These are phyloP conservation scores for Dendrothele bispora DNA, from an alignment of 768 basidiomycete species.

Conservation along the genomic window DNA sequence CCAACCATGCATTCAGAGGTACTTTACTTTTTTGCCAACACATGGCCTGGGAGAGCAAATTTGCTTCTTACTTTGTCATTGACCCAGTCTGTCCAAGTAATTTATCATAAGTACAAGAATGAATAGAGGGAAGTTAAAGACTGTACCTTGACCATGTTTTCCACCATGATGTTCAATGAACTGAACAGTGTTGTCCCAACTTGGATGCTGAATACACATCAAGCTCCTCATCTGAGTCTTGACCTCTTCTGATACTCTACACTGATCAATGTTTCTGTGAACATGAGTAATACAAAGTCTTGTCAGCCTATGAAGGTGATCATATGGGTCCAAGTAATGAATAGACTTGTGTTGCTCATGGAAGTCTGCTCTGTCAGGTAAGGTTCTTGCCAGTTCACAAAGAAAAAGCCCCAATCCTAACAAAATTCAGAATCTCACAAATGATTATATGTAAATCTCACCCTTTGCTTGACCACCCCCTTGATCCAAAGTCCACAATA, in stretches of 20 bases:
- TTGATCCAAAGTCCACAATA: slow-evolving; percentile 2
- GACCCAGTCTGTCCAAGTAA: background rate
- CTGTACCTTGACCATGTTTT: slow-evolving; percentile 8
- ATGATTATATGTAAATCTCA: background rate
- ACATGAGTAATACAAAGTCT: slow-evolving; percentile 10
- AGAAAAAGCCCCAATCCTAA: background rate
- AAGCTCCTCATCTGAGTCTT: slow-evolving; percentile 7
- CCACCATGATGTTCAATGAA: slow-evolving; percentile 6
- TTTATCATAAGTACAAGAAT: background rate
- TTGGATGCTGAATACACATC: background rate
- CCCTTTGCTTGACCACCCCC: slow-evolving; percentile 8
- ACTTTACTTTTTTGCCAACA: slow-evolving; percentile 5
- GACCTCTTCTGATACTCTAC: slow-evolving; percentile 1
- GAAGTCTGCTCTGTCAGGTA: slow-evolving; percentile 4
- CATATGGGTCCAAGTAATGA: slow-evolving; percentile 1
- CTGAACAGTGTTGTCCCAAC: slow-evolving; percentile 3
- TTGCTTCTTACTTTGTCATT: slow-evolving; percentile 1
- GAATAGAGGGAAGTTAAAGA: background rate
- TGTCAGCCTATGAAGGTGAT: slow-evolving; percentile 9
- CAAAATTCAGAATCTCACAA: no score
- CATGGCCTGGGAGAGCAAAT: slow-evolving; percentile 6
- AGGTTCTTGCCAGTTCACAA: background rate
- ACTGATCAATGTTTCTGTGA: slow-evolving; percentile 6
- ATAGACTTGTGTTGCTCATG: slow-evolving; percentile 1
- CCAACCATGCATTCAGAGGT: background rate